These are phyloP conservation scores for Akanthomyces muscarius DNA, from an alignment of 2,329 filamentous ascomycete species.

Conservation along the genomic window DNA sequence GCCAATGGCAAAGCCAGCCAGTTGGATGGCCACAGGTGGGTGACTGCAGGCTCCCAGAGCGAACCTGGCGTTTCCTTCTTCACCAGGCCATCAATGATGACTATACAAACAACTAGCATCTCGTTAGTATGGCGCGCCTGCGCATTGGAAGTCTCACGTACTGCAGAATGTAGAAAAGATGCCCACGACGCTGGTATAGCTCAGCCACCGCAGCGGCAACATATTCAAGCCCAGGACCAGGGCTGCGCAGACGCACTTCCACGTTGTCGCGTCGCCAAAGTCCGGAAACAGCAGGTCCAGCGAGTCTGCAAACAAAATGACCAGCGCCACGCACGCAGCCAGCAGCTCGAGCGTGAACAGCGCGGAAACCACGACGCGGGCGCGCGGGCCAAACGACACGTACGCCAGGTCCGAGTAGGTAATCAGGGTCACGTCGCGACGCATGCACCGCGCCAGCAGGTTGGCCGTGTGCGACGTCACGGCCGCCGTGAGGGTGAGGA, in stretches of 20 bases:
- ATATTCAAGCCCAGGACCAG: slow-evolving; percentile 80
- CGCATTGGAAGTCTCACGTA: slow-evolving; percentile 47
- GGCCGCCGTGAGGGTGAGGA: slow-evolving; percentile 68
- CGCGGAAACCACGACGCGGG: slow-evolving; percentile 75
- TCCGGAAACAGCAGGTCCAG: slow-evolving; percentile 73
- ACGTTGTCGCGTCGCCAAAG: slow-evolving; percentile 59
- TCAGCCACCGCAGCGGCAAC: slow-evolving; percentile 75
- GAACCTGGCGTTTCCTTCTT: slow-evolving; percentile 79
- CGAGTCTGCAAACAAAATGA: slow-evolving; percentile 92
- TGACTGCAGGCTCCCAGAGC: slow-evolving; percentile 71
- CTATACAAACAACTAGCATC: slow-evolving; percentile 68
- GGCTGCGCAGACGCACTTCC: slow-evolving; percentile 81
- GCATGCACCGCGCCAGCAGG: slow-evolving; percentile 81
- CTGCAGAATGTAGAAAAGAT: slow-evolving; percentile 85
- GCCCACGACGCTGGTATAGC: slow-evolving; percentile 88
- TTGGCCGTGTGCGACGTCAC: slow-evolving; percentile 84
- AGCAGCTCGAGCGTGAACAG: slow-evolving; percentile 85
- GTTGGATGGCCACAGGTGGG: slow-evolving; percentile 77
- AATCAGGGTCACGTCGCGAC: slow-evolving; percentile 78
- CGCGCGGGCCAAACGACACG: slow-evolving; percentile 79
- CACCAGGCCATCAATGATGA: slow-evolving; percentile 80
- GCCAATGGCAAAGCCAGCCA: slow-evolving; percentile 85
- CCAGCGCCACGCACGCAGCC: slow-evolving; percentile 81
- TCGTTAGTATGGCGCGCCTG: not conserved
- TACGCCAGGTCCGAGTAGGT: slow-evolving; percentile 94